Conservation (phyloP, 306 rosid genomes). For the Citrullus mucosospermus region DNA sequence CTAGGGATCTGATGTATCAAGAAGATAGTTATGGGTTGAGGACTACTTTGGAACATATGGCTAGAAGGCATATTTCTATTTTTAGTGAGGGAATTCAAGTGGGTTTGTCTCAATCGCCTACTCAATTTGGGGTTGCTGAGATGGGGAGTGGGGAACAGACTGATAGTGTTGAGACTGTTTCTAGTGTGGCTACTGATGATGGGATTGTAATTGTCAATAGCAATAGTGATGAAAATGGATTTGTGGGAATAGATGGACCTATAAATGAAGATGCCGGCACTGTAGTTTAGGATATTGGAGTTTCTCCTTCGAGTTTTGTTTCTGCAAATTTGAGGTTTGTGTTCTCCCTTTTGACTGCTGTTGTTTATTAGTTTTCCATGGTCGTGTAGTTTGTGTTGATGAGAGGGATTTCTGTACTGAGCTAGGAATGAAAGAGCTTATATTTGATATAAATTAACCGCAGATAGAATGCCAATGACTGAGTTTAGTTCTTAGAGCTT, state of each 20-base stretch:
- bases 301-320: constrained; percentile 4
- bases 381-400: not conserved
- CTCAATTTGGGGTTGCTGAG: constrained; percentile 9
- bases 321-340: constrained; percentile 10
- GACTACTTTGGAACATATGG: constrained; percentile 50
- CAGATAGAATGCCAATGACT: not conserved
- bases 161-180: constrained; percentile 9
- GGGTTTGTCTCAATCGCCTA: not conserved
- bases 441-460: not conserved
- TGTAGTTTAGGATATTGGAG: constrained; percentile 7
- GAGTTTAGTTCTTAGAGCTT: not conserved
- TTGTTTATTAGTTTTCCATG: not conserved
- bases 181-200: constrained; percentile 8
- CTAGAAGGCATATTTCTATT: constrained; percentile 28
- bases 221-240: constrained; percentile 5
- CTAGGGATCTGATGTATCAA: constrained; percentile 31
- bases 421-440: not conserved
- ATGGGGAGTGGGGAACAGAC: not conserved
- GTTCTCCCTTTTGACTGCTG: not conserved
- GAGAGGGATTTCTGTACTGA: not conserved
- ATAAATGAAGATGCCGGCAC: constrained; percentile 9
- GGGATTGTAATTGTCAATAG: not conserved
- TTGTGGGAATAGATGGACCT: not conserved
- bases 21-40: constrained; percentile 44
- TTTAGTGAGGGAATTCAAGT: not conserved